These are phyloP conservation scores for Alternaria arborescens DNA, from an alignment of 2,329 filamentous ascomycete species.

Conservation along the genomic window DNA sequence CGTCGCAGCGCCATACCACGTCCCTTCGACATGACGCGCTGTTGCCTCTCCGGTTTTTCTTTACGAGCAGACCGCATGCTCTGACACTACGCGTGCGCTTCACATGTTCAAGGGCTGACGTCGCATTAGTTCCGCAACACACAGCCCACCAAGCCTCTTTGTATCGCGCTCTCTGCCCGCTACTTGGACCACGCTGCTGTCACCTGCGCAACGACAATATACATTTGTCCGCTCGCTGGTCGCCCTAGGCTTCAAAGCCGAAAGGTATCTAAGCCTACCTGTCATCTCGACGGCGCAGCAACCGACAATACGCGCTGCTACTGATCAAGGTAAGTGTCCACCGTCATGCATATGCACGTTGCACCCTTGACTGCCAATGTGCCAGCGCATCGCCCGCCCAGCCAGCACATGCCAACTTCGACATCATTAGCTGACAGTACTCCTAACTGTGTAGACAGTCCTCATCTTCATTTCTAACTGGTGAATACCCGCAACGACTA, in stretches of 20 bases:
- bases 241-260: constrained; percentile 34
- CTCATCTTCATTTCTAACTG: constrained; percentile 43
- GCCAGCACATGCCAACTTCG: constrained; percentile 50
- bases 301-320: constrained; percentile 31
- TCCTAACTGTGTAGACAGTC: constrained; percentile 43
- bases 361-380: constrained; percentile 45
- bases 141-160: constrained; percentile 34
- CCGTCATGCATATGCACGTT: constrained; percentile 52
- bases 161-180: constrained; percentile 34
- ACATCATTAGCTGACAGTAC: constrained; percentile 49
- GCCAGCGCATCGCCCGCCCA: constrained; percentile 53
- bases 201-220: constrained; percentile 40
- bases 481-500: constrained; percentile 44
- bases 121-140: constrained; percentile 30
- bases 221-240: constrained; percentile 30
- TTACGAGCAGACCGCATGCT: neutral
- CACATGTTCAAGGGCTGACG: constrained; percentile 34
- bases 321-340: constrained; percentile 49
- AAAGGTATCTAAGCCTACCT: constrained; percentile 18
- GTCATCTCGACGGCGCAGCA: constrained; percentile 38
- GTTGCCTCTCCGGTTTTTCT: neutral
- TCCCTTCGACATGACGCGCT: neutral
- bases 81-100: constrained; percentile 18
- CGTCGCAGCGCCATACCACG: neutral
- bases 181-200: constrained; percentile 26